These are phyloP conservation scores for Aureobasidium sp. DNA, from an alignment of 2,329 filamentous ascomycete species.

Conservation along the genomic window DNA sequence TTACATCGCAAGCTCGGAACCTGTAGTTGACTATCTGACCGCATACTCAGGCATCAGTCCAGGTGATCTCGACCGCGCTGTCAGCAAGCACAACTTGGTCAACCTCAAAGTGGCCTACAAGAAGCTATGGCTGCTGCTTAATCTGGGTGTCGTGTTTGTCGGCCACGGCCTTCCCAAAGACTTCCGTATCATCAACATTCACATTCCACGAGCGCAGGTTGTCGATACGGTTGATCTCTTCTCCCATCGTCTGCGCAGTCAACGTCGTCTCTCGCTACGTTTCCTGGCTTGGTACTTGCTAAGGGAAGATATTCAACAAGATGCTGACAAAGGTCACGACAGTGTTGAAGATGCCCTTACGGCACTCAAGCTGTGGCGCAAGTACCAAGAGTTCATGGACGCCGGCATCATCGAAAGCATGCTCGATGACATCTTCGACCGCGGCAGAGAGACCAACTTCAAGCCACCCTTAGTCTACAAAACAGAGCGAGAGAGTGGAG, in stretches of 20 bases:
- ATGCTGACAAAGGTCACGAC: conserved; percentile 63
- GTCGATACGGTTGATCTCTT: conserved; percentile 93
- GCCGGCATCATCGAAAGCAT: conserved; percentile 76
- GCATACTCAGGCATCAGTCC: conserved; percentile 85
- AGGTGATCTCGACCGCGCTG: conserved; percentile 71
- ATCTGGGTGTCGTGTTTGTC: conserved; percentile 86
- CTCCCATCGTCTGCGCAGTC: conserved; percentile 62
- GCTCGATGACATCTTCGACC: conserved; percentile 74
- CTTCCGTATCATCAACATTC: conserved; percentile 96
- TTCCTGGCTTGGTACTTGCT: conserved; percentile 88
- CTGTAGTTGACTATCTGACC: conserved; percentile 91
- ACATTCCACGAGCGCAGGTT: conserved; percentile 80
- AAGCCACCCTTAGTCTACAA: conserved; percentile 26
- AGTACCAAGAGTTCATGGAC: conserved; percentile 82
- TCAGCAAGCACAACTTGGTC: conserved; percentile 75
- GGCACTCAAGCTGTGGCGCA: conserved; percentile 78
- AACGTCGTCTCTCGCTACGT: conserved; percentile 81
- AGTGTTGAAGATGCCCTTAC: conserved; percentile 92
- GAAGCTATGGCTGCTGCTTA: conserved; percentile 93
- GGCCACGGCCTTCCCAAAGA: conserved; percentile 91
- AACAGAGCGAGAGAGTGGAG: conserved; percentile 17
- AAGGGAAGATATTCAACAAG: conserved; percentile 87
- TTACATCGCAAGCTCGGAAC: conserved; percentile 86
- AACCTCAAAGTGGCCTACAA: conserved; percentile 91
- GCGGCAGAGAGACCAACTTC: conserved; percentile 48